These are phyloP conservation scores for Alternaria ventricosa DNA, from an alignment of 2,329 filamentous ascomycete species.

Conservation along the genomic window DNA sequence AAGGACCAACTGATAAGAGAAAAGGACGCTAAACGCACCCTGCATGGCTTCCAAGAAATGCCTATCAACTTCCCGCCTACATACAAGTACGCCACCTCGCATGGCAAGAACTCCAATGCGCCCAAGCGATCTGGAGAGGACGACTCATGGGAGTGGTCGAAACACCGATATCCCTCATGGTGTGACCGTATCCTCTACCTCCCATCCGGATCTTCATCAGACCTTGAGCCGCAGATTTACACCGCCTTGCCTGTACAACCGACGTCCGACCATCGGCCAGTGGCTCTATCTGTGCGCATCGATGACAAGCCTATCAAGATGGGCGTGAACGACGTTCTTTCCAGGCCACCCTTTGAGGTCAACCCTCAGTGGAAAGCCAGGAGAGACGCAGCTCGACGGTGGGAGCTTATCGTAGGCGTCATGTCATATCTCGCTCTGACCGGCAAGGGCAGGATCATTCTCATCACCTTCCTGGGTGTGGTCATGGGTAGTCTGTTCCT, in stretches of 20 bases:
- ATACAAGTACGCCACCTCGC: conserved; percentile 76
- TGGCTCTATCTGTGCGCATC: conserved; percentile 73
- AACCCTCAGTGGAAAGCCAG: conserved; percentile 63
- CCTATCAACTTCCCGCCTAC: conserved; percentile 84
- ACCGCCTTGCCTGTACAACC: conserved; percentile 76
- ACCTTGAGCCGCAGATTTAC: conserved; percentile 69
- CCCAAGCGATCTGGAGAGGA: conserved; percentile 35
- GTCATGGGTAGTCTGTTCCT: conserved; percentile 37
- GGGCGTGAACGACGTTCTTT: conserved; percentile 46
- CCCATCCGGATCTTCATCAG: conserved; percentile 48
- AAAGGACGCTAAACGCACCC: conserved; percentile 68
- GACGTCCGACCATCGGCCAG: conserved; percentile 88
- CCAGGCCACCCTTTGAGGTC: conserved; percentile 63
- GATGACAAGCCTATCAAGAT: conserved; percentile 59
- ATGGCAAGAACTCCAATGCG: conserved; percentile 3
- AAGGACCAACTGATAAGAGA: conserved; percentile 83
- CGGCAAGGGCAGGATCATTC: conserved; percentile 53
- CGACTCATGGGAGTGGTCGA: conserved; percentile 72
- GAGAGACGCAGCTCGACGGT: conserved; percentile 61
- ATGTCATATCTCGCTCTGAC: conserved; percentile 61
- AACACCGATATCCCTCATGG: conserved; percentile 86
- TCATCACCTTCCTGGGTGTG: conserved; percentile 41
- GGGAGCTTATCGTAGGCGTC: conserved; percentile 66
- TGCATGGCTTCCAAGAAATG: conserved; percentile 80
- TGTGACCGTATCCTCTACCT: conserved; percentile 89